Percentiles rank a stretch among this genome's conserved stretches.
Conservation (phyloP, 495 filamentous ascomycete genomes). For the Neurospora intermedia region DNA sequence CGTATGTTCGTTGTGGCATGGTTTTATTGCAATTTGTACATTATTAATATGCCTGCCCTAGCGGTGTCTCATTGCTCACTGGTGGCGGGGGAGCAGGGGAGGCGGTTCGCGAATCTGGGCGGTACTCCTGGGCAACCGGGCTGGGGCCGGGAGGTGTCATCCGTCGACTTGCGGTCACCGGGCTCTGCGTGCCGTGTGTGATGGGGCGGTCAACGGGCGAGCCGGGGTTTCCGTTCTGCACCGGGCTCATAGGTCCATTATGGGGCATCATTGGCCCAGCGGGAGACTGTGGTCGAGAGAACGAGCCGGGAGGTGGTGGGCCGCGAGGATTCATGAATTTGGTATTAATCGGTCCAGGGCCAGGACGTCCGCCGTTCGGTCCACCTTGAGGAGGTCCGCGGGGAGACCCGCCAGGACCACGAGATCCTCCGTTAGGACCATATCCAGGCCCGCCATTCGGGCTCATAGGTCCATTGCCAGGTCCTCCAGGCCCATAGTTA, state of each 20-base stretch:
- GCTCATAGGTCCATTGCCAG: not conserved
- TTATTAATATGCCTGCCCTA: conserved; percentile 38
- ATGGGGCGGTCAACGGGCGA: not conserved
- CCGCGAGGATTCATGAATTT: not conserved
- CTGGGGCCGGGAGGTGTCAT: conserved; percentile 48
- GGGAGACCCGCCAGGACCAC: not conserved
- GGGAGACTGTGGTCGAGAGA: conserved; percentile 15
- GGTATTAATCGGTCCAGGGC: not conserved
- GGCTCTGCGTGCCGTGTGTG: conserved; percentile 21
- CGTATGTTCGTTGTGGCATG: not conserved
- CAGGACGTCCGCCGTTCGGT: conserved; percentile 12
- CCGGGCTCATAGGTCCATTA: conserved; percentile 21
- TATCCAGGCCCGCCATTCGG: not conserved
- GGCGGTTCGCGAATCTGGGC: conserved; percentile 9
- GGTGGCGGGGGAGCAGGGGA: conserved; percentile 18
- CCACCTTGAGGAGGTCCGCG: conserved; percentile 6
- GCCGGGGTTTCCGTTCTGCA: not conserved
- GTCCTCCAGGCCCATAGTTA: not conserved
- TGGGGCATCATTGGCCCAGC: conserved; percentile 20
- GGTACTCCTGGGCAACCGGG: conserved; percentile 44
- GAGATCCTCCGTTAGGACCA: not conserved
- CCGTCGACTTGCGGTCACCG: conserved; percentile 28
- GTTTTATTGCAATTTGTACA: not conserved
- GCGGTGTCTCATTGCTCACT: conserved; percentile 35
- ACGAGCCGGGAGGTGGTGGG: conserved; percentile 11